Conservation (phyloP, 129 eudicot species). For the Solidago caesia region DNA sequence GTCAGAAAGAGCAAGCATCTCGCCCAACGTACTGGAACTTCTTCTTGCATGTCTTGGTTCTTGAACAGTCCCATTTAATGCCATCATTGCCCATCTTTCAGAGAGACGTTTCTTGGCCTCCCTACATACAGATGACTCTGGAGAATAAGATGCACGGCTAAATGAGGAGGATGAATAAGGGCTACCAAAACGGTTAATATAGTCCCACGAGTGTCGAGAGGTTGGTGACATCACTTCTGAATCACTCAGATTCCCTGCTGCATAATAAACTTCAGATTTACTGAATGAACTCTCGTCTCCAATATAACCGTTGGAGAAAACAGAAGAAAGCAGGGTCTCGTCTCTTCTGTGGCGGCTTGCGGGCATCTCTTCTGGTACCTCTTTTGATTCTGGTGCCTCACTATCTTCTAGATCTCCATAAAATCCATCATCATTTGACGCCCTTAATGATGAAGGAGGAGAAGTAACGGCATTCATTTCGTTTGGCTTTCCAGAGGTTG, state of each 20-base stretch:
- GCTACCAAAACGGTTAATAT: slow-evolving; percentile 55
- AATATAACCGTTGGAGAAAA: slow-evolving; percentile 74
- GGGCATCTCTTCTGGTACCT: slow-evolving; percentile 53
- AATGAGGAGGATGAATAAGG: slow-evolving; percentile 68
- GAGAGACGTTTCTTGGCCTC: slow-evolving; percentile 97
- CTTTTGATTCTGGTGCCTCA: slow-evolving; percentile 53
- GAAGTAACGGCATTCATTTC: slow-evolving; percentile 43
- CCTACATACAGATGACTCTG: slow-evolving; percentile 88
- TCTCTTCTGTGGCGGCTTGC: slow-evolving; percentile 54
- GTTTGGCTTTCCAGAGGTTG: slow-evolving; percentile 56
- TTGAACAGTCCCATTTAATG: slow-evolving; percentile 61
- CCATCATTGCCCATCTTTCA: slow-evolving; percentile 98
- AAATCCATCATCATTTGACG: slow-evolving; percentile 39
- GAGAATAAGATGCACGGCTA: slow-evolving; percentile 83
- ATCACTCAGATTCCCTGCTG: slow-evolving; percentile 72
- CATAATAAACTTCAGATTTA: slow-evolving; percentile 78
- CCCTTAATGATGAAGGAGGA: slow-evolving; percentile 50
- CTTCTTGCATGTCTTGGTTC: slow-evolving; percentile 67
- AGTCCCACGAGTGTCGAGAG: slow-evolving; percentile 95
- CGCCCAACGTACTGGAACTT: slow-evolving; percentile 94
- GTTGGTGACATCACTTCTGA: slow-evolving; percentile 79
- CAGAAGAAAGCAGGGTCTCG: slow-evolving; percentile 68
- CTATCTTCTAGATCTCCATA: slow-evolving; percentile 51
- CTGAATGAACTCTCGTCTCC: slow-evolving; percentile 86
- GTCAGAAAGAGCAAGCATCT: slow-evolving; percentile 98